Conservation (phyloP, 2,329 filamentous ascomycete genomes). For the Teratosphaeria destructans region DNA sequence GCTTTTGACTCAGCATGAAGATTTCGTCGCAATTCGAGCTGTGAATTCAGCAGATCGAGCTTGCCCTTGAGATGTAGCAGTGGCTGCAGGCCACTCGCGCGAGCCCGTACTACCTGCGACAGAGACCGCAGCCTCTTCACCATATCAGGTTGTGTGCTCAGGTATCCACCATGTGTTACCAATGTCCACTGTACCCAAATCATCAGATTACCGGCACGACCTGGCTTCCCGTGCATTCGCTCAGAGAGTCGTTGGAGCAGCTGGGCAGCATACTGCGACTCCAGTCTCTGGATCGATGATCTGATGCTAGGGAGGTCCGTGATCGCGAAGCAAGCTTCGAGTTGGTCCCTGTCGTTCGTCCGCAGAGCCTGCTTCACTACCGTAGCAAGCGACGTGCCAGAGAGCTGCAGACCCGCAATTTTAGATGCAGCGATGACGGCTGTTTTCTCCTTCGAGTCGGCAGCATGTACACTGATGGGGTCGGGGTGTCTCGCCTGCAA, state of each 20-base stretch:
- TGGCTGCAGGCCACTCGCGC: conserved; percentile 70
- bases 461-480: conserved; percentile 62
- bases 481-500: conserved; percentile 59
- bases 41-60: conserved; percentile 83
- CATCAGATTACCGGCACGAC: conserved; percentile 81
- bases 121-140: conserved; percentile 67
- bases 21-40: conserved; percentile 68
- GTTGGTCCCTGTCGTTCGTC: conserved; percentile 78
- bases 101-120: conserved; percentile 78
- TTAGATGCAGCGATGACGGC: conserved; percentile 44
- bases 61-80: conserved; percentile 87
- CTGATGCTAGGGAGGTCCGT: conserved; percentile 67
- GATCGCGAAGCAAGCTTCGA: conserved; percentile 84
- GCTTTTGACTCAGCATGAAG: conserved; percentile 29
- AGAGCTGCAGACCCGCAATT: conserved; percentile 36
- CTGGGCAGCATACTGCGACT: conserved; percentile 68
- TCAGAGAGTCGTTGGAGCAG: conserved; percentile 79
- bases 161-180: conserved; percentile 79
- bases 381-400: conserved; percentile 64
- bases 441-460: conserved; percentile 33
- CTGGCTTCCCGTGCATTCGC: conserved; percentile 74
- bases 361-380: conserved; percentile 89
- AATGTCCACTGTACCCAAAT: conserved; percentile 95
- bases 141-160: conserved; percentile 77
- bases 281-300: conserved; percentile 80